A percentile compares a stretch with the other conserved stretches of the same genome.
Conservation (phyloP, 257 asterid genomes). For the Solanum clarkiae region DNA sequence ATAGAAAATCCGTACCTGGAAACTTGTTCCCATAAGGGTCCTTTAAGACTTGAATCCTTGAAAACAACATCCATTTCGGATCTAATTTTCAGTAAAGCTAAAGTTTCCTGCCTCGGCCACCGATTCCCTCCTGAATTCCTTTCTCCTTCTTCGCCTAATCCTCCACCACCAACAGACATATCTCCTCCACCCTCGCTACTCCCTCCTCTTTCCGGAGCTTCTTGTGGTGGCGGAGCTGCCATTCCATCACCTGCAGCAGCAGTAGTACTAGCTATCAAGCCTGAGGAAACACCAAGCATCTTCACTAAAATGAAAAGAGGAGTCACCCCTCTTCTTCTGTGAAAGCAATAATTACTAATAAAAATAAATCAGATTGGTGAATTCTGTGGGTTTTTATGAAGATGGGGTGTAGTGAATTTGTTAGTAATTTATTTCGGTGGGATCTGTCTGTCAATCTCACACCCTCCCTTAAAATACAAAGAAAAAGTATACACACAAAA, state of each 20-base stretch:
- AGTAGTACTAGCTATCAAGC: slow-evolving; percentile 2
- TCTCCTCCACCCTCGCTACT: slow-evolving; percentile 46
- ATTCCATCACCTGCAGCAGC: slow-evolving; percentile 11
- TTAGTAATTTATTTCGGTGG: slow-evolving; percentile 70
- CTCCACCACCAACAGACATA: slow-evolving; percentile 5
- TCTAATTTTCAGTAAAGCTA: slow-evolving; percentile 51
- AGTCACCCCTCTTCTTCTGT: not conserved
- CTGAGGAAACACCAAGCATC: slow-evolving; percentile 50
- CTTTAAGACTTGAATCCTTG: slow-evolving; percentile 72
- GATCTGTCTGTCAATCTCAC: slow-evolving; percentile 92
- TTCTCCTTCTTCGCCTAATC: slow-evolving; percentile 20
- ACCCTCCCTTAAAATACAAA: not conserved
- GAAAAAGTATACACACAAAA: not conserved
- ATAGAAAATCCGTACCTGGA: slow-evolving; percentile 36
- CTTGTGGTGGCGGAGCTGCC: slow-evolving; percentile 8
- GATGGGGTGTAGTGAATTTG: slow-evolving; percentile 77
- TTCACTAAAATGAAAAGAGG: not conserved
- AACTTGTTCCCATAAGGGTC: slow-evolving; percentile 84
- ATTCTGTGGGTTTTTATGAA: slow-evolving; percentile 65
- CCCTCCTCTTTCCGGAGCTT: slow-evolving; percentile 41
- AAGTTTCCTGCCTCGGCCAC: slow-evolving; percentile 61
- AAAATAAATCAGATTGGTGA: slow-evolving; percentile 53
- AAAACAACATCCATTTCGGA: slow-evolving; percentile 64
- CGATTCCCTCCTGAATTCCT: slow-evolving; percentile 46
- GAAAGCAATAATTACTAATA: not conserved